Percentiles rank a stretch among this genome's conserved stretches.
Evolutionary conservation across 2,329 filamentous ascomycete genomes (phyloP).

Genomic region (Pseudogymnoascus destructans): DNA sequence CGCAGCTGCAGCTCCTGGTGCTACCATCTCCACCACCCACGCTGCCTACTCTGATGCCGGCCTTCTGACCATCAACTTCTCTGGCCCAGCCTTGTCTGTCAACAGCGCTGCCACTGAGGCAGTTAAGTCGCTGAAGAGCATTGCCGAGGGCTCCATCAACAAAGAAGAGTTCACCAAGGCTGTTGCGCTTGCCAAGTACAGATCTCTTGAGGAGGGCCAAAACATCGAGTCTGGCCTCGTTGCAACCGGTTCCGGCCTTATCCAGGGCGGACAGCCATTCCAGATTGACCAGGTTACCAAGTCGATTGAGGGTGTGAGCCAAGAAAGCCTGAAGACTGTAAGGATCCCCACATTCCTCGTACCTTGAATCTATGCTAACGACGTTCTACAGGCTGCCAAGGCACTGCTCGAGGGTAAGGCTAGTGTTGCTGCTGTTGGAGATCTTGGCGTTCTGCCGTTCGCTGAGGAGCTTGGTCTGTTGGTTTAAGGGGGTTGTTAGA

Average conservation of each 20-base stretch:
- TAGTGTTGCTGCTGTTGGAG: constrained; percentile 77
- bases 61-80: constrained; percentile 71
- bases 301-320: constrained; percentile 66
- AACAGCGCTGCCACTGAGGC: constrained; percentile 61
- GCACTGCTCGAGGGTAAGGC: constrained; percentile 78
- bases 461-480: constrained; percentile 88
- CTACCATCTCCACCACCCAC: constrained; percentile 62
- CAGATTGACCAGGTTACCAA: constrained; percentile 71
- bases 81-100: constrained; percentile 60
- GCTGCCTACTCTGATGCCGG: constrained; percentile 87
- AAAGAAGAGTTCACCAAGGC: constrained; percentile 88
- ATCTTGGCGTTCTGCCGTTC: constrained; percentile 81
- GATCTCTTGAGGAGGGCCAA: constrained; percentile 71
- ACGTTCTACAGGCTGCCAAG: constrained; percentile 60
- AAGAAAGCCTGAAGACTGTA: constrained; percentile 76
- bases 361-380: constrained; percentile 23
- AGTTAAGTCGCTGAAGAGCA: constrained; percentile 69
- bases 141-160: constrained; percentile 61
- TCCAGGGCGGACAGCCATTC: constrained; percentile 70
- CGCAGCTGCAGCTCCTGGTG: constrained; percentile 49
- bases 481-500: constrained; percentile 51
- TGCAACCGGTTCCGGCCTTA: constrained; percentile 69
- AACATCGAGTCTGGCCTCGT: constrained; percentile 65
- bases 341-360: constrained; percentile 28
- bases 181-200: constrained; percentile 84